Evolutionary conservation across 2,329 filamentous ascomycete genomes (phyloP).

Genomic region (Diplodia intermedia): DNA sequence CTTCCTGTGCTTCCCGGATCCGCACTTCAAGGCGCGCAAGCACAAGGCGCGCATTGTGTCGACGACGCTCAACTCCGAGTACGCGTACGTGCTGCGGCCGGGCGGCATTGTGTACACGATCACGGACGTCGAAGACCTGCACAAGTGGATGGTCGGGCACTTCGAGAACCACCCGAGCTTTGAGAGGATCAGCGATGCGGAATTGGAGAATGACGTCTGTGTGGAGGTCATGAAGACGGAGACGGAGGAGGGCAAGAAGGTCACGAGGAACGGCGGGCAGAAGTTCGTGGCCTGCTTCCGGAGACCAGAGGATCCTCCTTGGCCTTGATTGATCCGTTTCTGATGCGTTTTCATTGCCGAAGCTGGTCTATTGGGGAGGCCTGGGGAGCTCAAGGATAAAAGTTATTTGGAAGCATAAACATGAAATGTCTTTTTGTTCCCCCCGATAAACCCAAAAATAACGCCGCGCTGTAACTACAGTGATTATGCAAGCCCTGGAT

Average conservation of each 20-base stretch:
- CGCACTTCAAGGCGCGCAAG: constrained; percentile 96
- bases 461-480: constrained; percentile 43
- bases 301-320: constrained; percentile 78
- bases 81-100: constrained; percentile 83
- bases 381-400: constrained; percentile 14
- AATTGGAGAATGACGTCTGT: constrained; percentile 72
- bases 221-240: constrained; percentile 77
- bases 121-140: constrained; percentile 93
- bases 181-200: constrained; percentile 72
- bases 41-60: constrained; percentile 97
- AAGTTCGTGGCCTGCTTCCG: constrained; percentile 93
- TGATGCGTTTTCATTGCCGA: background rate
- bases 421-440: background rate
- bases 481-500: constrained; percentile 27
- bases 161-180: constrained; percentile 80
- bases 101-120: constrained; percentile 94
- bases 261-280: constrained; percentile 83
- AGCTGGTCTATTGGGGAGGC: constrained; percentile 16
- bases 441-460: constrained; percentile 32
- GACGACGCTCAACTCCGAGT: constrained; percentile 86
- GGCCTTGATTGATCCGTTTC: constrained; percentile 56
- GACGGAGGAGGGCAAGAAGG: constrained; percentile 98
- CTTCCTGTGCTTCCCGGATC: constrained; percentile 98
- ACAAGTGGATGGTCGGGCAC: constrained; percentile 91
- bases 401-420: background rate